Base-by-base conservation (phyloP, 257 asterid species). In the Anisodus tanguticus region DNA sequence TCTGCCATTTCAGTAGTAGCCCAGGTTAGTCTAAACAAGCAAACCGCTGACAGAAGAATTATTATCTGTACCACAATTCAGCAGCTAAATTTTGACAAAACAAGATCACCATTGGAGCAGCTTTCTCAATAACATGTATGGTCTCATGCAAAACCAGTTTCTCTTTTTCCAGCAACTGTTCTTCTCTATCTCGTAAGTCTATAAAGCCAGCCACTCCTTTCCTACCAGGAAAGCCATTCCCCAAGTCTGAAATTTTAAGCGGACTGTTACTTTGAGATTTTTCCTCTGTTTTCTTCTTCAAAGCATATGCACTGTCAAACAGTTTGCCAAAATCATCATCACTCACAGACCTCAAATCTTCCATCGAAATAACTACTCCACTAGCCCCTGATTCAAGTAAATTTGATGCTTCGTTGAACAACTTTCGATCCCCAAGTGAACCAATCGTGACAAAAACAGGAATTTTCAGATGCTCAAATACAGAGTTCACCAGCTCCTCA, bases 71-170 rank as follows among this genome's bases (percentile, higher is more conserved):
- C 83, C 60, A 72, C 84, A 66, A 53, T 87, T 84, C 87, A 91
- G 90, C 90, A 89, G 88, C 91, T 92, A 93, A 92, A 92, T 83
- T 82, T 90, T 87, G 91, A 88, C 88, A 90, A 87, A 88, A 91
- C 89, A 93, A 85, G 86, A 91, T 97, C 97, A 97, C 99, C 98
- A 90, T 94, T 83, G 98, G 98, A 85, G 96, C 85, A 85, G 98
- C 97, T 87, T 90, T 90, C 85, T 88, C 87, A 89, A 97, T 92
- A 88, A 86, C 90, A 85, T 89, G 83, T 72, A 91, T 89, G 81
- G 95, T 92, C 88, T 95, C 94, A 86, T 86, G 89, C 93, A 95
- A 85, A 85, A 91, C 68, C 16, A 88, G 84, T 88, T 91, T 91
- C 91, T 95, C 99, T 58, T 85, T 91, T 84, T 88, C 93, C 82